These are phyloP conservation scores for Nitzschia sp. DNA, from an alignment of 108 stramenopile genomes.

Conservation along the genomic window DNA sequence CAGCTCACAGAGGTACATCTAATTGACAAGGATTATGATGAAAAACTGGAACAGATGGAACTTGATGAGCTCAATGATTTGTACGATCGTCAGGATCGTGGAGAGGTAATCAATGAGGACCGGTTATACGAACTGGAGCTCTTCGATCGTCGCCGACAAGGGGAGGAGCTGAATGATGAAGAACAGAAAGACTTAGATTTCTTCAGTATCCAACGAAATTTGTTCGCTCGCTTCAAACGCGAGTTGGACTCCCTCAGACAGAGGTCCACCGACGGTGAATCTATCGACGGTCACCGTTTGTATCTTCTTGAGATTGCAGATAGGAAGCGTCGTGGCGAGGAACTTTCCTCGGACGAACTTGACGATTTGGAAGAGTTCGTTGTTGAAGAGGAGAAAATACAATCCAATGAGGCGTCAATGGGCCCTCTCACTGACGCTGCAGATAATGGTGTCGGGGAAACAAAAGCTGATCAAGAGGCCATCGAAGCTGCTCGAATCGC, in stretches of 20 bases:
- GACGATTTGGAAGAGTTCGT: constrained; percentile 3
- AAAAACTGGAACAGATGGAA: not conserved
- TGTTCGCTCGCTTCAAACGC: not conserved
- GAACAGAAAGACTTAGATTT: constrained; percentile 19
- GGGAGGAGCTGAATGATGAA: constrained; percentile 20
- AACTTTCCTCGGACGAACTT: not conserved
- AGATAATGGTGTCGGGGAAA: too few relatives aligned
- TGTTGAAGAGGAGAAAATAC: not conserved
- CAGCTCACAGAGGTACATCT: too few relatives aligned
- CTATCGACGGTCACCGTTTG: constrained; percentile 11
- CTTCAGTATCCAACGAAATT: not conserved
- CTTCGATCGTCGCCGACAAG: constrained; percentile 20
- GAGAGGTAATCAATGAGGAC: constrained; percentile 23
- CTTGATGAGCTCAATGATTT: constrained; percentile 23
- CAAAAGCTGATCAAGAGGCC: too few relatives aligned
- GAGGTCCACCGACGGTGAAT: not conserved
- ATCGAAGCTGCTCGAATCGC: too few relatives aligned
- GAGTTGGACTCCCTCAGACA: not conserved
- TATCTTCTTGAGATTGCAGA: constrained; percentile 5
- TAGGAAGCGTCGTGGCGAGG: constrained; percentile 12
- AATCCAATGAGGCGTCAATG: too few relatives aligned
- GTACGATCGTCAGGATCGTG: constrained; percentile 8
- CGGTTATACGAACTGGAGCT: constrained; percentile 28
- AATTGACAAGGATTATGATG: too few relatives aligned
- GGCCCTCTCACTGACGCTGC: too few relatives aligned